Base-by-base conservation (phyloP, 129 eudicot species). In the Escallonia rubra region DNA sequence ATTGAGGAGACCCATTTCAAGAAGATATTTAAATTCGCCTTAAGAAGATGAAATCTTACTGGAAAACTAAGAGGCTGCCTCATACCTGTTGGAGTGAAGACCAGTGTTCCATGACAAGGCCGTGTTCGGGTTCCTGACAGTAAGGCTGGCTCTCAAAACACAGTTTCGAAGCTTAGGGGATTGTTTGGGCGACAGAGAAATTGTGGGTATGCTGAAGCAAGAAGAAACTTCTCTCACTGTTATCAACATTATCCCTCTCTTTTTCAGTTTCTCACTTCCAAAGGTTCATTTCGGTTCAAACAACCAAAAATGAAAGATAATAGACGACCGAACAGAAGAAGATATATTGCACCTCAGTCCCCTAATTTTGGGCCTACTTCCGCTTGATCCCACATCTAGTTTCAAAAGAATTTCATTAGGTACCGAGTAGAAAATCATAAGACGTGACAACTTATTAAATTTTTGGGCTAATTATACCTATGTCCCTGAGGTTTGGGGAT, bases 211-310 rank as follows among this genome's bases (percentile, higher is more conserved):
- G 68, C 43, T 67, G 79, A 52, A 66, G 73, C 68, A 75, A 54
- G 70, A 76, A 10, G 71, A 76, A 57, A 76, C 61, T 64, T 68
- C 66, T 51, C 75, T 69, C 10, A 69, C 66, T 14, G 80, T 16
- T 76, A 76, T 69, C 80, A 69, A 54, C 80, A 76, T 69, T 75
- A 75, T 75, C 79, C 46, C 41, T 64, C 55, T 23, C 44, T 34
- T 16, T 11, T 4, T 44, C 48, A 47, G 23, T 4, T n/a, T 4
- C 55, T 4, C 55, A 8, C 55, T 50, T 9, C 34, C 34, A 23
- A 1, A 23, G 34, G 34, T 23, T 23, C 34, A 23, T 23, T 23
- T 23, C 34, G 34, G 34, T 23, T 23, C 34, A 23, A 23, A 23
- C 34, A 23, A 23, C 34, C 34, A 23, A 23, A 23, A 23, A 23